These are phyloP conservation scores for Sodiomyces alkalinus DNA, from an alignment of 2,329 filamentous ascomycete species.

Conservation along the genomic window DNA sequence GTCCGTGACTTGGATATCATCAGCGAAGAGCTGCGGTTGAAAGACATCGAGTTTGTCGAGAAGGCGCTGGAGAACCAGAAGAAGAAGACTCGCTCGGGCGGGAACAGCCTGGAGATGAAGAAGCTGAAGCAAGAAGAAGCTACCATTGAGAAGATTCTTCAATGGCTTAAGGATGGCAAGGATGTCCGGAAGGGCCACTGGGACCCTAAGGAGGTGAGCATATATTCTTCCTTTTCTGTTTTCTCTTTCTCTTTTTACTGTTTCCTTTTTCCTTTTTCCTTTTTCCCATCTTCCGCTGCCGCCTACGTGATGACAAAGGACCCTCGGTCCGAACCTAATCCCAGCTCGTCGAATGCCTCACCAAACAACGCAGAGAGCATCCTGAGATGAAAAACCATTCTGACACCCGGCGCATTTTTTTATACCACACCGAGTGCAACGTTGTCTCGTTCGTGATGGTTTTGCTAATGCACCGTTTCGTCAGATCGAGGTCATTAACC, in stretches of 20 bases:
- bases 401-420: slow-evolving; percentile 3
- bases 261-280: too few species aligned
- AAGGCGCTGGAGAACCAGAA: slow-evolving; percentile 83
- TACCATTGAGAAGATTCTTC: slow-evolving; percentile 78
- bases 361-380: slow-evolving; percentile 59
- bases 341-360: slow-evolving; percentile 99
- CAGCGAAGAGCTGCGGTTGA: slow-evolving; percentile 87
- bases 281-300: slow-evolving; percentile 8
- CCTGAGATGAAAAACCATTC: slow-evolving; percentile 57
- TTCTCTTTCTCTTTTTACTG: slow-evolving; percentile 7
- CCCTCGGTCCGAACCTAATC: slow-evolving; percentile 84
- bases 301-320: slow-evolving; percentile 93
- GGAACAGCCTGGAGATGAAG: slow-evolving; percentile 94
- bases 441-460: slow-evolving; percentile 1
- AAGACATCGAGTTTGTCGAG: slow-evolving; percentile 97
- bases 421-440: slow-evolving; percentile 5
- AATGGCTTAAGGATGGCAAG: slow-evolving; percentile 73
- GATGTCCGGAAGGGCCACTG: slow-evolving; percentile 86
- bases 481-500: slow-evolving; percentile 95
- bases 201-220: slow-evolving; percentile 84
- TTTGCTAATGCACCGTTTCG: slow-evolving; percentile 7
- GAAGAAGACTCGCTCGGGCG: slow-evolving; percentile 91
- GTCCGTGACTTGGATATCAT: slow-evolving; percentile 92
- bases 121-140: slow-evolving; percentile 91
- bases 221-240: slow-evolving; percentile 10